Base-by-base conservation (phyloP, 257 asterid genomes). In the Solanum raphanifolium region DNA sequence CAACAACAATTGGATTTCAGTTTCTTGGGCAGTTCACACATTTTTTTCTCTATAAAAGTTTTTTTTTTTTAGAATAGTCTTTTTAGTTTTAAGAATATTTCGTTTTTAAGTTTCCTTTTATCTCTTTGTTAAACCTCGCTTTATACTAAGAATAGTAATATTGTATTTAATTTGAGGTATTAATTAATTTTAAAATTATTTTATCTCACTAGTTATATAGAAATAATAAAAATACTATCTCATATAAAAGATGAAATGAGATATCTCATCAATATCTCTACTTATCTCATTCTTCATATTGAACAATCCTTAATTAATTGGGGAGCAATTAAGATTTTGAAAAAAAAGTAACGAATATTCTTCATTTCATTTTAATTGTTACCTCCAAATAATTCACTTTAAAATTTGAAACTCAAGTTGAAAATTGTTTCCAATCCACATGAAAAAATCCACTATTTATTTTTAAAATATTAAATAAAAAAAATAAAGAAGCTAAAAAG, bases 21-120 rank as follows among this genome's bases (percentile, higher is more conserved):
- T 91, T 87, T 88, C 88, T 89, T 87, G 93, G 88, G 90, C 92
- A 91, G 90, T 91, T 87, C 89, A 71, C 78, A 27, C 32, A 65
- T 65, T 65, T 62, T 62, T 65, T 65, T 65, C 71, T 62, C 32
- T 62, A 62, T 62, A 62, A 62, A 62, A 62, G 29, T 4, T 1
- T 46, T 46, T 46, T 38, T 11, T 46, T 13, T 46, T 13, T 3
- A 43, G 20, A 20, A 65, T n/a, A 62, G 3, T 9, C 1, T 23
- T 60, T 60, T 60, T n/a, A n/a, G 15, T 62, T 11, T 11, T 62
- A 65, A 65, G 16, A n/a, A n/a, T 65, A n/a, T 65, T n/a, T 65
- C 13, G 32, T n/a, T 65, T n/a, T 65, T 65, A n/a, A n/a, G 72
- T 65, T 65, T 65, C 32, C 66, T 55, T 21, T 58, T 21, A 65